Conservation (phyloP, 495 filamentous ascomycete genomes). For the Thozetella sp. region DNA sequence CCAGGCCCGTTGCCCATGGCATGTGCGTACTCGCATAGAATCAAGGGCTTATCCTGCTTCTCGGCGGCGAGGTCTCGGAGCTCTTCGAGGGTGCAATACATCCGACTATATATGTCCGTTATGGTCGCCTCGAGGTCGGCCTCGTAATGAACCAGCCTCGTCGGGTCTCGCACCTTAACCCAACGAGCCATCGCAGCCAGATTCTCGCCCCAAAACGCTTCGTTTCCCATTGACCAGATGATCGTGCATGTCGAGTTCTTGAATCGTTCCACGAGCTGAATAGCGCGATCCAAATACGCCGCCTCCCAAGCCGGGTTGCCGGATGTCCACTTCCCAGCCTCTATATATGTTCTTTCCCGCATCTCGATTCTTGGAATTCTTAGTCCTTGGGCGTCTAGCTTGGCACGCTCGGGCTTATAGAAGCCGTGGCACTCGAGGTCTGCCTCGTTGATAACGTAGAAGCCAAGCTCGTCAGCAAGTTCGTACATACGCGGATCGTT, state of each 20-base stretch:
- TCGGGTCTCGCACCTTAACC: constrained; percentile 50
- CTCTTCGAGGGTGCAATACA: constrained; percentile 57
- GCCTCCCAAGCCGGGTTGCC: constrained; percentile 60
- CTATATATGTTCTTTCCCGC: background rate
- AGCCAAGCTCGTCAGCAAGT: constrained; percentile 63
- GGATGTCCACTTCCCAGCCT: background rate
- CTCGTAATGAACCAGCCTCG: constrained; percentile 62
- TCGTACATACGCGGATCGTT: constrained; percentile 57
- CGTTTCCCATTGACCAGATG: constrained; percentile 66
- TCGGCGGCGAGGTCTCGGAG: constrained; percentile 20
- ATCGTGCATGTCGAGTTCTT: constrained; percentile 61
- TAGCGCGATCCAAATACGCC: constrained; percentile 61
- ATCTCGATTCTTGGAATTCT: background rate
- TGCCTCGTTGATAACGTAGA: constrained; percentile 69
- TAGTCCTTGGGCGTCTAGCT: background rate
- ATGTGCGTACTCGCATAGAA: constrained; percentile 64
- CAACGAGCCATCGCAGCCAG: constrained; percentile 59
- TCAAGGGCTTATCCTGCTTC: constrained; percentile 36
- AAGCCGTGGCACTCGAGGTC: constrained; percentile 72
- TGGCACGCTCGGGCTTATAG: background rate
- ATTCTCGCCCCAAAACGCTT: constrained; percentile 62
- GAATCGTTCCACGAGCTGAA: constrained; percentile 58
- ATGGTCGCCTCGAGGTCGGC: constrained; percentile 52
- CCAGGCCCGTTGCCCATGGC: constrained; percentile 70
- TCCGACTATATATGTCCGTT: constrained; percentile 60